phyloP scores from a whole-genome alignment of 345 rosid genomes.

The Noccaea bulbosa region DNA sequence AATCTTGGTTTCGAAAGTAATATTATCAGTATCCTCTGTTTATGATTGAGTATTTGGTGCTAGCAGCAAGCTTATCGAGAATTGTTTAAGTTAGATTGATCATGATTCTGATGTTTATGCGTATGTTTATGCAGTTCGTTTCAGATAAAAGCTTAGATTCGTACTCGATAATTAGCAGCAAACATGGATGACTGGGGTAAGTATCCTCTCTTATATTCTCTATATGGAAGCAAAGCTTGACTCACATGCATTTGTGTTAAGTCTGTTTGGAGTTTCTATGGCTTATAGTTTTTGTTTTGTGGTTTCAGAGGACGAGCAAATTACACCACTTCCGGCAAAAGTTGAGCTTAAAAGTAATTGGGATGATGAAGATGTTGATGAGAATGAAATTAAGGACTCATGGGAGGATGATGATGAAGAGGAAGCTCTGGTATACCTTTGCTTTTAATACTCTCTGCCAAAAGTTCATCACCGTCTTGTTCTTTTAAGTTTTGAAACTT shows the following conservation, averaged over 20 bases:
- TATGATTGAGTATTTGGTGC: too few relatives aligned
- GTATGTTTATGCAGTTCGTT: slow-evolving; percentile 2
- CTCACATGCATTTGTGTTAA: background rate
- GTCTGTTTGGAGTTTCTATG: background rate
- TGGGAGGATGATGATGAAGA: slow-evolving; percentile 99
- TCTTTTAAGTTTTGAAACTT: background rate
- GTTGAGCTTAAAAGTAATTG: slow-evolving; percentile 61
- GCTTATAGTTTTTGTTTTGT: slow-evolving; percentile 12
- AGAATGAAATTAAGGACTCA: slow-evolving; percentile 85
- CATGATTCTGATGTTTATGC: background rate
- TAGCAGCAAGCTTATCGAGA: too few relatives aligned
- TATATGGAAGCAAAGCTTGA: background rate
- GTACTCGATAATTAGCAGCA: background rate
- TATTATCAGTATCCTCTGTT: too few relatives aligned
- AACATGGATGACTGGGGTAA: slow-evolving; percentile 48
- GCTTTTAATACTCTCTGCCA: background rate
- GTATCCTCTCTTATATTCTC: too few relatives aligned
- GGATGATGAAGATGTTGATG: slow-evolving; percentile 97
- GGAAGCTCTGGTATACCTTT: slow-evolving; percentile 61
- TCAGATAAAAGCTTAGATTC: background rate
- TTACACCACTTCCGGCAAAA: slow-evolving; percentile 61
- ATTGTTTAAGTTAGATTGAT: too few relatives aligned
- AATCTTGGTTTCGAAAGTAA: too few relatives aligned
- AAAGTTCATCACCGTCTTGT: background rate
- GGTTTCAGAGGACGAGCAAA: slow-evolving; percentile 65